phyloP scores from a whole-genome alignment of 768 basidiomycete species.

The Psilocybe tampanensis region DNA sequence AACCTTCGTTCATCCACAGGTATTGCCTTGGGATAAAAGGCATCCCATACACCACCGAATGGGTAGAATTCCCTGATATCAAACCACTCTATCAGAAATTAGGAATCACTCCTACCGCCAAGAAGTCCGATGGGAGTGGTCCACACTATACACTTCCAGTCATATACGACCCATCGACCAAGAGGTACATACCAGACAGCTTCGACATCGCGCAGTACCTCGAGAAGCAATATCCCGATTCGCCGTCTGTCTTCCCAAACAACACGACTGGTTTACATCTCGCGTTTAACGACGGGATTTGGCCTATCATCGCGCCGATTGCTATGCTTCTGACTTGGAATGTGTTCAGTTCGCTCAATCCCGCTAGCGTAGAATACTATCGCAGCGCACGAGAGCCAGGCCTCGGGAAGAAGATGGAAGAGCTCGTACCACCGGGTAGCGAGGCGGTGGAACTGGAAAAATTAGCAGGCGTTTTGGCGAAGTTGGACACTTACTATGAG shows the following conservation, averaged over 20 bases:
- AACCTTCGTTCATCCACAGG: not conserved
- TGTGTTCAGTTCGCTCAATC: not conserved
- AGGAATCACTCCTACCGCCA: not conserved
- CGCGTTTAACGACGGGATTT: slow-evolving; percentile 4
- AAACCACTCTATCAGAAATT: not conserved
- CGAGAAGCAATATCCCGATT: slow-evolving; percentile 48
- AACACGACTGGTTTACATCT: slow-evolving; percentile 9
- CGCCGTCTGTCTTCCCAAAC: slow-evolving; percentile 36
- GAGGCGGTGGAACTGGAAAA: slow-evolving; percentile 19
- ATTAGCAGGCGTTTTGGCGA: not conserved
- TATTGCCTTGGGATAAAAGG: not conserved
- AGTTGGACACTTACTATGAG: not conserved
- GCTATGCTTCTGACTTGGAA: not conserved
- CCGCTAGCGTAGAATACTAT: slow-evolving; percentile 5
- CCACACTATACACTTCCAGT: slow-evolving; percentile 47
- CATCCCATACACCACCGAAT: not conserved
- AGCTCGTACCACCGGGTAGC: slow-evolving; percentile 20
- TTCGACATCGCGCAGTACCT: slow-evolving; percentile 47
- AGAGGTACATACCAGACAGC: slow-evolving; percentile 23
- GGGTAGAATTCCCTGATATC: not conserved
- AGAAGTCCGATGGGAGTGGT: not conserved
- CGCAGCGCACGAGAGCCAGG: slow-evolving; percentile 13
- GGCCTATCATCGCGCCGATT: not conserved
- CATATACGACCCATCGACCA: slow-evolving; percentile 47
- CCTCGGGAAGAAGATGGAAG: slow-evolving; percentile 21